Evolutionary conservation across 768 basidiomycete species (phyloP).

Genomic region (Leccinum olivaceopallidum): DNA sequence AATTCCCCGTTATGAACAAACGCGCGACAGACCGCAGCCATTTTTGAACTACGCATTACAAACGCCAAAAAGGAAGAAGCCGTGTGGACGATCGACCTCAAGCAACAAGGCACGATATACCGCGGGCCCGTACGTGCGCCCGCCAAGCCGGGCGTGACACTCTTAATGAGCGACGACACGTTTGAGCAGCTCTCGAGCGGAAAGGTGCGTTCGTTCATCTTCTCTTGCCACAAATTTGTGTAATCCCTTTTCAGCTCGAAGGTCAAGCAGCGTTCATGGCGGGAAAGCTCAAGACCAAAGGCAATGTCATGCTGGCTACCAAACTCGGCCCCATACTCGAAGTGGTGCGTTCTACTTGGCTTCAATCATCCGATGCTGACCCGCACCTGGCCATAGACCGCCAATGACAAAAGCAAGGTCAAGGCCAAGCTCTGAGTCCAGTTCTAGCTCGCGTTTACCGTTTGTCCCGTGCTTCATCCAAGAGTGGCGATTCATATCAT

Average conservation of each 20-base stretch:
- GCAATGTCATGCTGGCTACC: slow-evolving; percentile 92
- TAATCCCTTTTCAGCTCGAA: slow-evolving; percentile 51
- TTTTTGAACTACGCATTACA: slow-evolving; percentile 83
- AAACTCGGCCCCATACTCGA: slow-evolving; percentile 85
- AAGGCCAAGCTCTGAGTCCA: slow-evolving; percentile 44
- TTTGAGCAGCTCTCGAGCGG: slow-evolving; percentile 70
- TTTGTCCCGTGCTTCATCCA: not conserved
- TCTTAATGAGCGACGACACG: slow-evolving; percentile 76
- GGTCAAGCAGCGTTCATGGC: slow-evolving; percentile 98
- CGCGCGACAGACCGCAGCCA: slow-evolving; percentile 67
- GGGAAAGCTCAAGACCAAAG: slow-evolving; percentile 88
- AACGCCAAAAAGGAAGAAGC: slow-evolving; percentile 70
- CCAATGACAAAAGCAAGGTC: slow-evolving; percentile 14
- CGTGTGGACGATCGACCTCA: slow-evolving; percentile 92
- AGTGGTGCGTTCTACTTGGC: slow-evolving; percentile 40
- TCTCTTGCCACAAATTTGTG: too few relatives aligned
- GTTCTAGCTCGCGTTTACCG: not conserved
- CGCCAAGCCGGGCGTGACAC: slow-evolving; percentile 80
- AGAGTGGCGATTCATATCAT: slow-evolving; percentile 22
- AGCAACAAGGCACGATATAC: slow-evolving; percentile 77
- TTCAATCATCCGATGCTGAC: not conserved
- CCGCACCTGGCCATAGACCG: slow-evolving; percentile 20
- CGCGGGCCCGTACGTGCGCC: slow-evolving; percentile 52
- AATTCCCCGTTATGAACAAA: too few relatives aligned
- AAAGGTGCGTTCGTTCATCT: slow-evolving; percentile 48